Conservation (phyloP, 2,329 filamentous ascomycete genomes). For the Trichoderma koningiopsis region DNA sequence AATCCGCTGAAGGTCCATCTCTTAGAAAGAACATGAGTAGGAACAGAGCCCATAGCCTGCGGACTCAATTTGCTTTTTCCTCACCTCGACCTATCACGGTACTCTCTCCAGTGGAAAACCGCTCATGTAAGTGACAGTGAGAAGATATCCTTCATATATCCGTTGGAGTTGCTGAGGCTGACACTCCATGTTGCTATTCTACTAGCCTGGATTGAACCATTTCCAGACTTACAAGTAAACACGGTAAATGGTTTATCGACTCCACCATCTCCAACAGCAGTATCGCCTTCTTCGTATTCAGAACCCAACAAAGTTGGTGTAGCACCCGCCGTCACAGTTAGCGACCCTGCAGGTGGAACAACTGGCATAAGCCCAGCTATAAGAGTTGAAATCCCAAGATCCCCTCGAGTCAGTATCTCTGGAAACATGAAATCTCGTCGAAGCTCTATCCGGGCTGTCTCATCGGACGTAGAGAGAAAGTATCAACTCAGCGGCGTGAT, state of each 20-base stretch:
- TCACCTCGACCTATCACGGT: background rate
- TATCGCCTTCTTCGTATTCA: background rate
- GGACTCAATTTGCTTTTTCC: background rate
- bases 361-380: background rate
- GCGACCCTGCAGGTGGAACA: background rate
- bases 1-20: background rate
- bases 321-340: background rate
- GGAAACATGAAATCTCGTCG: background rate
- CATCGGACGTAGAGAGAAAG: slow-evolving; percentile 4
- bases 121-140: background rate
- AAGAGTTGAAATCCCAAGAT: background rate
- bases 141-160: background rate
- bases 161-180: background rate
- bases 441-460: background rate
- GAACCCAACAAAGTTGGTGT: background rate
- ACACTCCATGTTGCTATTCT: background rate
- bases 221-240: background rate
- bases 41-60: background rate
- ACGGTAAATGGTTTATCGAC: background rate
- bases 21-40: background rate
- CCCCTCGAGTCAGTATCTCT: background rate
- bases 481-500: slow-evolving; percentile 9
- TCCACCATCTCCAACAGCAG: background rate
- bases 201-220: background rate
- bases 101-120: background rate